Percentiles rank a stretch among this genome's conserved stretches.
phyloP scores from a whole-genome alignment of 768 basidiomycete species.

The Naganishia antarctica region DNA sequence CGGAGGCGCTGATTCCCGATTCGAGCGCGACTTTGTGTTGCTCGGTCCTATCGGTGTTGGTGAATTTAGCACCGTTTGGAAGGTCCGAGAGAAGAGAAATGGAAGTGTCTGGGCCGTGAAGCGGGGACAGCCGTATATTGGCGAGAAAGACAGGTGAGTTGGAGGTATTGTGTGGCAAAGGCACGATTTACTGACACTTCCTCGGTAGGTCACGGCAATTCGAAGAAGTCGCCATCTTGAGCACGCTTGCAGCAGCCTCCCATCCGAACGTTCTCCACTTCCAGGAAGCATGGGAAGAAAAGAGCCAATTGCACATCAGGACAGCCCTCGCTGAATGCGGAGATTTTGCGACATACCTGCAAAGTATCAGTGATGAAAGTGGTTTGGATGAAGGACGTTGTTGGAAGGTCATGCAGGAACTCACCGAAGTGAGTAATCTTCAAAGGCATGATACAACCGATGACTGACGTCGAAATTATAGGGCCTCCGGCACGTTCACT shows the following conservation, averaged over 20 bases:
- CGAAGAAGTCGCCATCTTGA: slow-evolving; percentile 89
- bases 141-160: slow-evolving; percentile 78
- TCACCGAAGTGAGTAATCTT: slow-evolving; percentile 69
- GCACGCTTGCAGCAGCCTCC: slow-evolving; percentile 57
- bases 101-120: slow-evolving; percentile 74
- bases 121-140: slow-evolving; percentile 78
- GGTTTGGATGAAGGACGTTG: slow-evolving; percentile 81
- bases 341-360: slow-evolving; percentile 83
- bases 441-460: background rate
- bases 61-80: slow-evolving; percentile 87
- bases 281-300: slow-evolving; percentile 94
- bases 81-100: slow-evolving; percentile 53
- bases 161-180: background rate
- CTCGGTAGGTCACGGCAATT: slow-evolving; percentile 60
- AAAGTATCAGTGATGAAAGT: slow-evolving; percentile 83
- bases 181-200: background rate
- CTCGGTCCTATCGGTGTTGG: slow-evolving; percentile 82
- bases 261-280: slow-evolving; percentile 74
- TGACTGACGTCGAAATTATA: slow-evolving; percentile 43
- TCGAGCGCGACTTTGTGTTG: slow-evolving; percentile 78
- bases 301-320: slow-evolving; percentile 80
- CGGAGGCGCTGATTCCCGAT: slow-evolving; percentile 54
- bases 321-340: slow-evolving; percentile 78
- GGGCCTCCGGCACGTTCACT: slow-evolving; percentile 89
- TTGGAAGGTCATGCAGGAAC: slow-evolving; percentile 92